Evolutionary conservation across 129 eudicot genomes (phyloP).

Genomic region (Helianthus annuus): HanXRQr2.0-SUNRISE NC_035444.2:24445801-24446300

Average conservation of each 20-base stretch:
- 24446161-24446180: background rate
- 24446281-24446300: background rate
- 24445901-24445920: no score
- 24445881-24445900: no score
- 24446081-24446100: background rate
- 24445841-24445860: no score
- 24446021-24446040: background rate
- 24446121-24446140: background rate
- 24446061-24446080: background rate
- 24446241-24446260: background rate
- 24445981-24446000: background rate
- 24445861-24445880: no score
- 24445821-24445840: no score
- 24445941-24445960: background rate
- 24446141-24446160: constrained; percentile 3
- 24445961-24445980: background rate
- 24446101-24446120: background rate
- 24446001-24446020: background rate
- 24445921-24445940: no score
- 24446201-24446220: background rate
- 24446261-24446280: background rate
- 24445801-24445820: no score
- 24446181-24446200: background rate
- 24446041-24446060: background rate
- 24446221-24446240: background rate